phyloP scores from a whole-genome alignment of 1,139 yeast species.

The Nakaseomyces bracarensis region DNA sequence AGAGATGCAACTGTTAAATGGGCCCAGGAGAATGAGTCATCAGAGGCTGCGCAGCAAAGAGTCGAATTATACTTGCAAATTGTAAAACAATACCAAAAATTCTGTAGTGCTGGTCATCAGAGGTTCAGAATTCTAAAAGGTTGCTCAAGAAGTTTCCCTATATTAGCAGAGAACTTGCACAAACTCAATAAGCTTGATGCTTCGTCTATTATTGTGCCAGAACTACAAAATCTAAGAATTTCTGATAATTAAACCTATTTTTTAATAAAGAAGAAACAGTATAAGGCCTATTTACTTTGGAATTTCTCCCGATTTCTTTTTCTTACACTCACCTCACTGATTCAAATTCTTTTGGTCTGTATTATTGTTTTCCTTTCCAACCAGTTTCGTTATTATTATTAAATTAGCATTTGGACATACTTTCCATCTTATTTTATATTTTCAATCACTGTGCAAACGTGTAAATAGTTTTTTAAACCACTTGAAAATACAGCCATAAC shows the following conservation, averaged over 20 bases:
- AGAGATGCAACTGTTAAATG: constrained; percentile 65
- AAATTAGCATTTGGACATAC: too few relatives aligned
- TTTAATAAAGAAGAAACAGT: too few relatives aligned
- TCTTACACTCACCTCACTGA: too few relatives aligned
- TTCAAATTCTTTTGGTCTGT: too few relatives aligned
- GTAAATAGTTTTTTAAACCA: neutral
- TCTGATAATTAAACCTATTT: neutral
- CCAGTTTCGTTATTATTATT: too few relatives aligned
- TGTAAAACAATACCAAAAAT: constrained; percentile 41
- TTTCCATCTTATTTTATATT: neutral
- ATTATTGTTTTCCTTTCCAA: too few relatives aligned
- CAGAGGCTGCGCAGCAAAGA: constrained; percentile 33
- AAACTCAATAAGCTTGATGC: constrained; percentile 31
- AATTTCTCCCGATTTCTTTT: too few relatives aligned
- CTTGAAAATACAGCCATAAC: too few relatives aligned
- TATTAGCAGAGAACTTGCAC: constrained; percentile 30
- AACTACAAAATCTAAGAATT: constrained; percentile 20
- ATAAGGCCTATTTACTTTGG: too few relatives aligned
- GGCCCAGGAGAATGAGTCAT: constrained; percentile 8
- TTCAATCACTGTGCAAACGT: too few relatives aligned
- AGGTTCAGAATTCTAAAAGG: constrained; percentile 33
- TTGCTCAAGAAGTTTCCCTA: constrained; percentile 32
- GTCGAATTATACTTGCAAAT: constrained; percentile 48
- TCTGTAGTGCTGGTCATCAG: constrained; percentile 38
- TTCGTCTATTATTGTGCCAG: constrained; percentile 28